A percentile compares a stretch with the other conserved stretches of the same genome.
These are phyloP conservation scores for Phytophthora sp. DNA, from an alignment of 352 stramenopile genomes.

Conservation along the genomic window DNA sequence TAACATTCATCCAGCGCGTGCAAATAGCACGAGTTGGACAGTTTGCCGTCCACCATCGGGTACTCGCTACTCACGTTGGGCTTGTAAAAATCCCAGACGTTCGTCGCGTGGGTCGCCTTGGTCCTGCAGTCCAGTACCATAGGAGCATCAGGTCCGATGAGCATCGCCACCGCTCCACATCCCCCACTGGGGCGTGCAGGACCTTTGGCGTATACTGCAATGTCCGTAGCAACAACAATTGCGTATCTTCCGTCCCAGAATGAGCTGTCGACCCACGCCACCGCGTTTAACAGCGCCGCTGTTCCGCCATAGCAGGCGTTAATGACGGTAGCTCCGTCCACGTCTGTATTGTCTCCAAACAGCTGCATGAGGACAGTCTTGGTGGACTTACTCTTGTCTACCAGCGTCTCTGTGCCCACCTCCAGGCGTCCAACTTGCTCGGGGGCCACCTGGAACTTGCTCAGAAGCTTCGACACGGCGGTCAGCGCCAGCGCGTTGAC, in stretches of 20 bases:
- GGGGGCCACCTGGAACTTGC: conserved; percentile 57
- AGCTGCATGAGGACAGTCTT: conserved; percentile 86
- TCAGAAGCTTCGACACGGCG: conserved; percentile 56
- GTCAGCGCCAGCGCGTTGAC: conserved; percentile 77
- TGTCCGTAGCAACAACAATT: conserved; percentile 96
- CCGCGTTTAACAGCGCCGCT: conserved; percentile 96
- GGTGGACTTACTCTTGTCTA: conserved; percentile 88
- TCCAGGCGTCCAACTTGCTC: conserved; percentile 94
- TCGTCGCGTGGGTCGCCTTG: conserved; percentile 90
- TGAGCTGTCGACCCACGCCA: conserved; percentile 95
- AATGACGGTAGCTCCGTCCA: conserved; percentile 92
- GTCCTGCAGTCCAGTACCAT: conserved; percentile 91
- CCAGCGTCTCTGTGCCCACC: conserved; percentile 97
- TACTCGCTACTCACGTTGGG: conserved; percentile 93
- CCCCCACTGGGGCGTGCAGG: conserved; percentile 90
- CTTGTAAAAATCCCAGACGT: conserved; percentile 99
- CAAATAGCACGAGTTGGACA: conserved; percentile 96
- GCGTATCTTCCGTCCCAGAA: conserved; percentile 94
- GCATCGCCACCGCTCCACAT: conserved; percentile 95
- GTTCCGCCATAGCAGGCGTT: conserved; percentile 99
- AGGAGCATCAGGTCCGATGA: conserved; percentile 96
- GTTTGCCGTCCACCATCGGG: conserved; percentile 94
- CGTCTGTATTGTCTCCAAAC: conserved; percentile 63
- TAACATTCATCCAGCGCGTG: conserved; percentile 96
- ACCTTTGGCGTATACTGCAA: conserved; percentile 96